Base-by-base conservation (phyloP, 176 grass and related monocot species). In the Cymbopogon citratus region DNA sequence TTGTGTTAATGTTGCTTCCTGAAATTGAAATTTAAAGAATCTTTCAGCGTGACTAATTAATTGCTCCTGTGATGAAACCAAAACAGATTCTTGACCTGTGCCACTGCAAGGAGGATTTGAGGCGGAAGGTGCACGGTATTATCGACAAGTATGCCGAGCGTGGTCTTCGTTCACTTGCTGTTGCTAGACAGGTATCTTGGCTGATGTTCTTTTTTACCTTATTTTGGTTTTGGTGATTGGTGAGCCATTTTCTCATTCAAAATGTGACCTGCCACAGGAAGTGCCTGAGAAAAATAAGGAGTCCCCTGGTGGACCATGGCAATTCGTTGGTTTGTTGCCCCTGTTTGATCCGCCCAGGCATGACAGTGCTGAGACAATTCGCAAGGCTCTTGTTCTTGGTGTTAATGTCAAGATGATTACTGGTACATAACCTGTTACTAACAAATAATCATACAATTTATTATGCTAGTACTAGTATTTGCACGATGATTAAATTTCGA, bases 321-420 rank as follows among this genome's bases (percentile, higher is more conserved):
- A 99, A 83, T 99, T 99, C 72, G 91, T 96, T 52, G 97, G 93
- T 40, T 63, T 99, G 65, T 65, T 99, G 73, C 97, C 97, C 80
- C 87, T 99, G 19, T 99, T 99, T 73, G 97, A 99, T 23, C 97
- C 97, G 13, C 97, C 97, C 12, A 90, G 97, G 75, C 97, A 99
- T 29, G 97, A 99, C 80, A 99, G 97, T 90, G 97, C 97, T 31
- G 97, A 99, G 85, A 99, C 97, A 49, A 99, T 99, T 34, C 90
- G 97, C 73, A 95, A 90, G 83, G 97, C 97, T 85, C 97, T 99
- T 45, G 57, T 87, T 71, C 92, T 99, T 75, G 97, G 97, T 85
- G 97, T 99, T 46, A 99, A 99, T 44, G 97, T 99, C 5, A 99
- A 99, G 87, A 99, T 99, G 97, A 99, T 99, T 74, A 99, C 97